Evolutionary conservation across 176 grass and related monocot genomes (phyloP).

Genomic region (Panicum miliaceum): DNA sequence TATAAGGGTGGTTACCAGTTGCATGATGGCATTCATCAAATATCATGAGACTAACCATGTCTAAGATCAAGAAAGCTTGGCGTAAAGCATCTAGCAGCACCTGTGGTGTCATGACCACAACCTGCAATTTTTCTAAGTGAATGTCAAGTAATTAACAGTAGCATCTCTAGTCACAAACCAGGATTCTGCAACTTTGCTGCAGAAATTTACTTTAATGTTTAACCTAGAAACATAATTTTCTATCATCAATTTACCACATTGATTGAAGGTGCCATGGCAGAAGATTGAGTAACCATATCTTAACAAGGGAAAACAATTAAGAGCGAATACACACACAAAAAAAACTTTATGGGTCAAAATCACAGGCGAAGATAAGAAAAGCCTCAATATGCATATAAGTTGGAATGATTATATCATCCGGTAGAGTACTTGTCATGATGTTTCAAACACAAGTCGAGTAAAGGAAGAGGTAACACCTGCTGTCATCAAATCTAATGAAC

Average conservation of each 20-base stretch:
- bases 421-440: background rate
- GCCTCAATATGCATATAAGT: slow-evolving; percentile 11
- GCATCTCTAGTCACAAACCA: slow-evolving; percentile 11
- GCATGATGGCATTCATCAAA: slow-evolving; percentile 94
- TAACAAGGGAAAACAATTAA: background rate
- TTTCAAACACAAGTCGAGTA: background rate
- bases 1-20: slow-evolving; percentile 84
- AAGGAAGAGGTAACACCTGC: background rate
- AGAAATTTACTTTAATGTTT: background rate
- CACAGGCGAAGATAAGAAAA: background rate
- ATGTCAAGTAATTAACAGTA: slow-evolving; percentile 35
- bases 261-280: background rate
- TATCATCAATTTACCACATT: background rate
- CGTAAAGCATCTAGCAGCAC: slow-evolving; percentile 78
- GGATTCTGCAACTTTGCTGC: slow-evolving; percentile 17
- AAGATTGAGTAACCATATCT: slow-evolving; percentile 20
- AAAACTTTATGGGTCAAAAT: slow-evolving; percentile 1
- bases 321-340: background rate
- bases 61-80: slow-evolving; percentile 76
- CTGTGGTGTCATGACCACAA: slow-evolving; percentile 92
- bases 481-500: background rate
- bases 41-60: slow-evolving; percentile 70
- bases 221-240: background rate
- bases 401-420: background rate
- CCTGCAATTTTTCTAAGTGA: slow-evolving; percentile 53